Base-by-base conservation (phyloP, 208 protist species). In the Leishmania mexicana region DNA sequence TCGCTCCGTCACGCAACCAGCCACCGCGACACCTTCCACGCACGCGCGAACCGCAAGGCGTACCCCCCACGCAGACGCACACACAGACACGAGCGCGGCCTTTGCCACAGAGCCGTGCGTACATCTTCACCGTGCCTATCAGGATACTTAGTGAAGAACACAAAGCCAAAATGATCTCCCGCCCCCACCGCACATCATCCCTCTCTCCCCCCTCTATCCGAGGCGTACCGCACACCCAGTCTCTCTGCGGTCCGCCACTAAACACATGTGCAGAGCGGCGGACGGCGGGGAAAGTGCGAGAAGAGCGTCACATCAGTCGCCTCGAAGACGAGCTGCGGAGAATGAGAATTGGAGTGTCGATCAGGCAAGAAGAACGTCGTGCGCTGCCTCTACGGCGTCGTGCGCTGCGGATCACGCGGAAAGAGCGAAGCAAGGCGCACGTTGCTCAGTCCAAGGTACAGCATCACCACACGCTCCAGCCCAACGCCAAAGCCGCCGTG, bases 401-500 rank as follows among this genome's bases (percentile, higher is more conserved):
- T 87, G 71, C 99, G 96, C 62, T 97, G 93, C 42, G 99, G 99
- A 89, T 99, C 99, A 81, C 99, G 95, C 31, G 99, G 99, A 96
- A 99, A 99, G 73, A 99, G 83, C 24, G 99, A 99, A 17, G 94
- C 94, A 81, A 99, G 95, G 51, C 99, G 96, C 74, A 99, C 98
- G 91, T 99, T 99, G 84, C 89, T 75, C 10, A 99, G 92, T 68
- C 99, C 99, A 13, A 99, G 94, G 91, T 99, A 99, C 38, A 99
- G 93, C 98, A 99, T 99, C 47, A 99, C 98, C 19, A 99, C 97
- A 71, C 99, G 95, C 95, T 99, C 99, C 31, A 99, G 88, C 49
- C 99, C 99, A 65, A 99, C 94, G 70, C 99, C 99, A 73, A 99
- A 99, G 65, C 99, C 99, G 79, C 94, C 99, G 89, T 99, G 99